Conservation (phyloP, 169 alveolate species). For the Plasmodium billcollinsi region DNA sequence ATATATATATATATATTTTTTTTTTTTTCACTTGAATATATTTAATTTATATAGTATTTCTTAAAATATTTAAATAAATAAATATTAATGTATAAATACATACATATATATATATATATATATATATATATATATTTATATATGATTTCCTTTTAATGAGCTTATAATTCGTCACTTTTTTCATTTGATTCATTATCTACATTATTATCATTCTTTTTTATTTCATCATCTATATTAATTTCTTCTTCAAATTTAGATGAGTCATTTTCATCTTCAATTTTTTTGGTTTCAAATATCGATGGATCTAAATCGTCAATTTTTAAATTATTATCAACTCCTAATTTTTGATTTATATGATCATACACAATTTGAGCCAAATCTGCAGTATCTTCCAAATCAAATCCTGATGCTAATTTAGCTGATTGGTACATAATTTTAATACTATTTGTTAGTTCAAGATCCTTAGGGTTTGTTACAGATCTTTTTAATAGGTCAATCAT, state of each 20-base stretch:
- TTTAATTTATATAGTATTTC: too few species aligned
- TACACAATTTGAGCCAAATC: constrained; percentile 76
- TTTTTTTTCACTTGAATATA: too few species aligned
- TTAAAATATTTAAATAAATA: too few species aligned
- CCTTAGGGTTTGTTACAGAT: constrained; percentile 74
- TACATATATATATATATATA: too few species aligned
- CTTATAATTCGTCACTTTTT: constrained; percentile 43
- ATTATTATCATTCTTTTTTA: constrained; percentile 14
- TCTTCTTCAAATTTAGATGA: constrained; percentile 27
- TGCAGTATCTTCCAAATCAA: constrained; percentile 83
- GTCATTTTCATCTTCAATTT: constrained; percentile 40
- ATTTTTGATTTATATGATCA: constrained; percentile 73
- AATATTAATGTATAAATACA: too few species aligned
- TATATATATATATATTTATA: too few species aligned
- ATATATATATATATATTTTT: too few species aligned
- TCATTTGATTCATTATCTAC: background rate
- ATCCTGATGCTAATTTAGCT: constrained; percentile 88
- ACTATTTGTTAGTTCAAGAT: constrained; percentile 75
- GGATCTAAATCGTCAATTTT: constrained; percentile 77
- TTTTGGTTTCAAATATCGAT: constrained; percentile 67
- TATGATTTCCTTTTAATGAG: constrained; percentile 1
- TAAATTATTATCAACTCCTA: constrained; percentile 73
- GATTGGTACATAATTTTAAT: constrained; percentile 83
- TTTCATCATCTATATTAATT: constrained; percentile 71
- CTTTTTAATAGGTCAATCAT: constrained; percentile 86